phyloP scores from a whole-genome alignment of 2,329 filamentous ascomycete genomes.

The Penicillium sp. region DNA sequence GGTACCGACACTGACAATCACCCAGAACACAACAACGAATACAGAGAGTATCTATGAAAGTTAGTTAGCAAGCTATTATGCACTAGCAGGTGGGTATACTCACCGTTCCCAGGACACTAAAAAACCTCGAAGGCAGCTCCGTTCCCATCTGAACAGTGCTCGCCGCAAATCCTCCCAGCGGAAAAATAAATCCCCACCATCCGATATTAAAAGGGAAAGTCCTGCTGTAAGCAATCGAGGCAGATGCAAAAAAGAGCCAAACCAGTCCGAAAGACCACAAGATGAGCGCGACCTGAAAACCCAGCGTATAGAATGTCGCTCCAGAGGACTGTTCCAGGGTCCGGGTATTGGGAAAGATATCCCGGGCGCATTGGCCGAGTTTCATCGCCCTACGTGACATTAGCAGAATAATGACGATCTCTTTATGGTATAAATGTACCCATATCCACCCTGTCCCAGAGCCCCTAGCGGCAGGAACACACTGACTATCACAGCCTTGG shows the following conservation, averaged over 20 bases:
- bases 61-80: not conserved
- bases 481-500: conserved; percentile 63
- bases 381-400: conserved; percentile 42
- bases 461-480: conserved; percentile 65
- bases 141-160: conserved; percentile 43
- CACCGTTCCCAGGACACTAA: conserved; percentile 53
- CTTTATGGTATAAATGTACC: conserved; percentile 22
- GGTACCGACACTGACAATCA: conserved; percentile 51
- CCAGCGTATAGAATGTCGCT: conserved; percentile 33
- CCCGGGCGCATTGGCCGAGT: conserved; percentile 46
- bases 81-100: conserved; percentile 1
- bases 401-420: not conserved
- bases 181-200: conserved; percentile 61
- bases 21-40: conserved; percentile 53
- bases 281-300: conserved; percentile 36
- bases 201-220: conserved; percentile 59
- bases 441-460: conserved; percentile 62
- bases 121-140: conserved; percentile 54
- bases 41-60: conserved; percentile 45
- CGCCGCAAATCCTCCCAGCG: conserved; percentile 54
- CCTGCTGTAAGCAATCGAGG: conserved; percentile 31
- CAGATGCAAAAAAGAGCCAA: conserved; percentile 40
- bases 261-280: conserved; percentile 40
- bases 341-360: conserved; percentile 32
- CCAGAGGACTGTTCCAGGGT: conserved; percentile 31